A percentile compares a stretch with the other conserved stretches of the same genome.
Conservation (phyloP, 106 monocot genomes). For the Acorus calamus region DNA sequence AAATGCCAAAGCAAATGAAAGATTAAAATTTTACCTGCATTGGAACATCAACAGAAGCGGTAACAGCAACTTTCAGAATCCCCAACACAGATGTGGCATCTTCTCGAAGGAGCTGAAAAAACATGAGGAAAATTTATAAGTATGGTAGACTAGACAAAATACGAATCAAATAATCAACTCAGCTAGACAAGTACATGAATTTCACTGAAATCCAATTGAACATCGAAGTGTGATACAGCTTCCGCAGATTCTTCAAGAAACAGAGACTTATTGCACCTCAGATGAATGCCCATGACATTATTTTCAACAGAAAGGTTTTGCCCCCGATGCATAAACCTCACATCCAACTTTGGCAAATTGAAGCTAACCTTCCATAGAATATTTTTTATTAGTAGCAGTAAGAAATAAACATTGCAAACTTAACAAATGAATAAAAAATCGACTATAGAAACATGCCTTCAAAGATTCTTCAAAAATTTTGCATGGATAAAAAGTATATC, state of each 20-base stretch:
- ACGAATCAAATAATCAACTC: not conserved
- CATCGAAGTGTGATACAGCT: slow-evolving; percentile 55
- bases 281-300: slow-evolving; percentile 60
- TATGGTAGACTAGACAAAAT: slow-evolving; percentile 7
- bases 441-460: too few species aligned
- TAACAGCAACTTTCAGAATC: slow-evolving; percentile 63
- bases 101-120: slow-evolving; percentile 73
- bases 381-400: not conserved
- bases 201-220: slow-evolving; percentile 81
- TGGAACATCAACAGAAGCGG: slow-evolving; percentile 77
- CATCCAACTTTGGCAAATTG: slow-evolving; percentile 81
- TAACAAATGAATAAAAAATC: too few species aligned
- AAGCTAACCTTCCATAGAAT: slow-evolving; percentile 90
- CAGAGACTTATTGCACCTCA: slow-evolving; percentile 46
- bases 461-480: too few species aligned
- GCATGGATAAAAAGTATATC: too few species aligned
- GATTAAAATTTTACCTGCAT: slow-evolving; percentile 42
- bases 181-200: slow-evolving; percentile 61
- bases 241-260: slow-evolving; percentile 59
- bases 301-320: slow-evolving; percentile 48
- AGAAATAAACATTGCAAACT: too few species aligned
- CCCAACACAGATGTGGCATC: slow-evolving; percentile 55
- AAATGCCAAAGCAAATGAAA: not conserved
- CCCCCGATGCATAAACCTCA: slow-evolving; percentile 51
- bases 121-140: slow-evolving; percentile 10